Conservation (phyloP, 108 stramenopile genomes). For the Nannochloropsis gaditana region DNA sequence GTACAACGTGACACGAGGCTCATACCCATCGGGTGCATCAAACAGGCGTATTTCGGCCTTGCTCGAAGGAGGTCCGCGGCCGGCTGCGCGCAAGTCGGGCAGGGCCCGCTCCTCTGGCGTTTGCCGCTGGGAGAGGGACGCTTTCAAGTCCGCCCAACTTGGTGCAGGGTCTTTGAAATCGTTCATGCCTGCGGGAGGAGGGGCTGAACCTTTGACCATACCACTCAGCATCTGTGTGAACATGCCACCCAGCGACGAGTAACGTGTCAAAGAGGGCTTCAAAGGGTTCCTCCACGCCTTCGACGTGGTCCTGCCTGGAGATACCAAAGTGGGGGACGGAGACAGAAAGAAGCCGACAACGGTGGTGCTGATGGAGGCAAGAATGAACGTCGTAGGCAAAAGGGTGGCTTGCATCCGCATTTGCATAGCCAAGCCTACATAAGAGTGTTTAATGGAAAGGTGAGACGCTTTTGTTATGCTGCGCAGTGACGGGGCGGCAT, state of each 20-base stretch:
- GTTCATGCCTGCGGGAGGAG: neutral
- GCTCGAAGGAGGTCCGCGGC: conserved; percentile 47
- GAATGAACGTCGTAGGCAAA: no score
- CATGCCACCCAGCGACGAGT: neutral
- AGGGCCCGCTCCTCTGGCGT: conserved; percentile 28
- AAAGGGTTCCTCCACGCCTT: no score
- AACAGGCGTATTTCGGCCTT: conserved; percentile 63
- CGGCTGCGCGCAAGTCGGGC: conserved; percentile 22
- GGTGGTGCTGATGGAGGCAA: no score
- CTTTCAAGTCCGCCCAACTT: conserved; percentile 22
- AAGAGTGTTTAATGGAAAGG: no score
- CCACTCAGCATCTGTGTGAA: neutral
- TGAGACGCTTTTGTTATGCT: no score
- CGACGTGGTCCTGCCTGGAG: no score
- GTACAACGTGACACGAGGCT: conserved; percentile 69
- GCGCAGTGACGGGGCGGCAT: no score
- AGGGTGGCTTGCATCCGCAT: no score
- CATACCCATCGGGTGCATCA: conserved; percentile 46
- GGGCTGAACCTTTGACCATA: neutral
- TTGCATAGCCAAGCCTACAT: no score
- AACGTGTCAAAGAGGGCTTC: neutral
- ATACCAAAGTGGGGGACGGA: no score
- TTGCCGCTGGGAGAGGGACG: conserved; percentile 23
- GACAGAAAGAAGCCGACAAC: no score
- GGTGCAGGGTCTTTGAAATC: conserved; percentile 1